These are phyloP conservation scores for Candida ipomoeae DNA, from an alignment of 805 yeast species.

Conservation along the genomic window DNA sequence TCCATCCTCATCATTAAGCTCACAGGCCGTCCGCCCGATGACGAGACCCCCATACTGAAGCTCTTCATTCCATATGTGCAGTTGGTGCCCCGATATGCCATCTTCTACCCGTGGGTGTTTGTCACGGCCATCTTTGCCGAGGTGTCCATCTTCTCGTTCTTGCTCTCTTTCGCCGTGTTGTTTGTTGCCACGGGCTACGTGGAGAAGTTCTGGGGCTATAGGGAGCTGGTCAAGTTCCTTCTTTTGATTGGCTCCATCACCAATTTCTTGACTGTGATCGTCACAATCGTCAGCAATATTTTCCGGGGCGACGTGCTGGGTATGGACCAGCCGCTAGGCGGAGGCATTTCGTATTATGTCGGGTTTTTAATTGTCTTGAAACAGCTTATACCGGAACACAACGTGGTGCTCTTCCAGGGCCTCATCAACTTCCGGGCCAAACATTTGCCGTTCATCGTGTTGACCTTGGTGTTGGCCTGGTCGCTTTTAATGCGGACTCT, in stretches of 20 bases:
- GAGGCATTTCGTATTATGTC: conserved; percentile 49
- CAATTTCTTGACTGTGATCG: conserved; percentile 48
- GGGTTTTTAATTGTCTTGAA: conserved; percentile 55
- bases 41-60: conserved; percentile 23
- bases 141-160: conserved; percentile 42
- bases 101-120: conserved; percentile 62
- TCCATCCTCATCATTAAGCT: conserved; percentile 40
- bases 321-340: conserved; percentile 46
- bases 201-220: conserved; percentile 49
- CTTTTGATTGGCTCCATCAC: conserved; percentile 53
- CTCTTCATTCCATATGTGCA: conserved; percentile 56
- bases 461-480: conserved; percentile 32
- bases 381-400: conserved; percentile 57
- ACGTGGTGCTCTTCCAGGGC: conserved; percentile 45
- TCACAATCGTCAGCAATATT: conserved; percentile 36
- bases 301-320: conserved; percentile 31
- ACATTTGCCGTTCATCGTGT: conserved; percentile 52
- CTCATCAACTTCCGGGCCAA: conserved; percentile 50
- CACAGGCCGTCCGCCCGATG: conserved; percentile 12
- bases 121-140: conserved; percentile 64
- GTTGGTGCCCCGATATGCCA: conserved; percentile 54
- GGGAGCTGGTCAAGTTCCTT: conserved; percentile 48
- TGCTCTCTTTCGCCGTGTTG: conserved; percentile 36
- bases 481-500: conserved; percentile 31
- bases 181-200: conserved; percentile 42